Evolutionary conservation across 257 asterid species (phyloP).

Genomic region (Echium plantagineum): DNA sequence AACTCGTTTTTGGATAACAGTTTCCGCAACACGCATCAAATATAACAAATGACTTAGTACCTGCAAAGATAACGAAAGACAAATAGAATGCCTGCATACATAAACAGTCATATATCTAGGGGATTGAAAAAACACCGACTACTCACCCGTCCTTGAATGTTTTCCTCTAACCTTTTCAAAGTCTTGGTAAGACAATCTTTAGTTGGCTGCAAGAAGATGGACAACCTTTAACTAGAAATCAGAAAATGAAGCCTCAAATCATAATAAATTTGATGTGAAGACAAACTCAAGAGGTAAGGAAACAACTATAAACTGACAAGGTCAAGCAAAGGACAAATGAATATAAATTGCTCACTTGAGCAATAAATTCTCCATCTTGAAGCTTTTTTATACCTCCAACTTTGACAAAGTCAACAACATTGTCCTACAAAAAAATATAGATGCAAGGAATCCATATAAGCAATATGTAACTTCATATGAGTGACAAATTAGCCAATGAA

Average conservation of each 20-base stretch:
- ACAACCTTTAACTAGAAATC: background rate
- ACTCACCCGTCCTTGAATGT: conserved; percentile 94
- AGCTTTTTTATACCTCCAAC: conserved; percentile 95
- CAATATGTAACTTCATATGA: conserved; percentile 2
- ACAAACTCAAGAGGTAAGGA: background rate
- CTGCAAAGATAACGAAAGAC: conserved; percentile 25
- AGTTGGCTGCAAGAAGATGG: conserved; percentile 69
- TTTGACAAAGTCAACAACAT: conserved; percentile 80
- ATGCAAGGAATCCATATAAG: background rate
- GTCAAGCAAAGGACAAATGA: background rate
- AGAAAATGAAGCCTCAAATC: background rate
- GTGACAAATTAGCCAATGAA: conserved; percentile 1
- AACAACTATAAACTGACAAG: conserved; percentile 2
- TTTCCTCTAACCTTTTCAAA: conserved; percentile 91
- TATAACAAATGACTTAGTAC: conserved; percentile 78
- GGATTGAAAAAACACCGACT: background rate
- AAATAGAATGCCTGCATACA: background rate
- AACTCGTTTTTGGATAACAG: conserved; percentile 63
- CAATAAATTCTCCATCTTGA: conserved; percentile 96
- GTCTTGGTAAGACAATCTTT: conserved; percentile 97
- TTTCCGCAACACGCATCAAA: conserved; percentile 81
- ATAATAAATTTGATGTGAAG: background rate
- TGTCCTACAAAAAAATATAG: conserved; percentile 47
- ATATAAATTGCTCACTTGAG: conserved; percentile 44
- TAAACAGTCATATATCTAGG: background rate